Percentiles rank a stretch among this genome's conserved stretches.
Evolutionary conservation across 225 moss, liverwort and hornwort species (phyloP).

Genomic region (Physcomitrium patens): DNA sequence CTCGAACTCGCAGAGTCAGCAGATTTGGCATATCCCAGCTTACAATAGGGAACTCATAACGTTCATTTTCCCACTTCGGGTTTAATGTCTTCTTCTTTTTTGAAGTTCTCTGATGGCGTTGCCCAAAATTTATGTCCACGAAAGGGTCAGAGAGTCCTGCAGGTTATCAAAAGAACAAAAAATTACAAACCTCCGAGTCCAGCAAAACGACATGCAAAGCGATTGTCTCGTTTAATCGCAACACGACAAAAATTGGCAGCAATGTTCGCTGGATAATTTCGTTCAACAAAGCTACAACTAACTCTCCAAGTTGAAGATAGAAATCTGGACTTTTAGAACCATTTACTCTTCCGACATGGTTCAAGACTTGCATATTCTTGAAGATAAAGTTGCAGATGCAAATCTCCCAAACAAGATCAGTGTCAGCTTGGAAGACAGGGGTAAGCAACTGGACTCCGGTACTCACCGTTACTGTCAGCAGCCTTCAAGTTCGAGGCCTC

Average conservation of each 20-base stretch:
- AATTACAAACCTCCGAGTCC: not conserved
- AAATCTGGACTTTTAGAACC: not conserved
- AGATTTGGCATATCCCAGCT: slow-evolving; percentile 38
- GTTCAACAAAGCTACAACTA: not conserved
- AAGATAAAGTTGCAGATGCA: not conserved
- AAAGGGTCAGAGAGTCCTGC: slow-evolving; percentile 39
- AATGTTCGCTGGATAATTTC: too few species aligned
- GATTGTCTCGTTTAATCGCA: too few species aligned
- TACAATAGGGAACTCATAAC: slow-evolving; percentile 29
- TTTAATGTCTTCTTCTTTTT: slow-evolving; percentile 17
- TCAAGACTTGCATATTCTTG: not conserved
- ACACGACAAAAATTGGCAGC: too few species aligned
- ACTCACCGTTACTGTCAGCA: slow-evolving; percentile 39
- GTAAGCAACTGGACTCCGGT: not conserved
- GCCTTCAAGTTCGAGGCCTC: slow-evolving; percentile 29
- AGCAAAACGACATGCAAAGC: not conserved
- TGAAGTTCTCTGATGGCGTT: slow-evolving; percentile 21
- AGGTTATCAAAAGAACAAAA: not conserved
- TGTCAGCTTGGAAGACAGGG: slow-evolving; percentile 2
- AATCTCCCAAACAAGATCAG: not conserved
- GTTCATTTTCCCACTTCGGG: slow-evolving; percentile 38
- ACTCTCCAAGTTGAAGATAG: not conserved
- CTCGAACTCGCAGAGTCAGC: slow-evolving; percentile 35
- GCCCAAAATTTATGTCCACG: slow-evolving; percentile 34
- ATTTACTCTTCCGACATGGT: not conserved